Conservation (phyloP, 139 green algal genomes). For the Eudorina sp. region DNA sequence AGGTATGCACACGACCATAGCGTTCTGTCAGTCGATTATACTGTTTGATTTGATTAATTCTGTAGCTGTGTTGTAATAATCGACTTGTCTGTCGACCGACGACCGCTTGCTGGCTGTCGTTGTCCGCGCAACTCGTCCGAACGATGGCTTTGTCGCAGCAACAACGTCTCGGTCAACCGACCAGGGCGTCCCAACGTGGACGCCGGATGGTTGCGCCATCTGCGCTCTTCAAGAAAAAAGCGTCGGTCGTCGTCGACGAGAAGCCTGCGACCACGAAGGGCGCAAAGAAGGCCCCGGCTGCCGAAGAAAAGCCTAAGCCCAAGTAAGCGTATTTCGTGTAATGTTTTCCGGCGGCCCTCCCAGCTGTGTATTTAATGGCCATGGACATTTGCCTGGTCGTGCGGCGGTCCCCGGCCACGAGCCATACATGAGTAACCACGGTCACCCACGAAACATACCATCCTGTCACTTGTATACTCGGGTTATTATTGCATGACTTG, state of each 20-base stretch:
- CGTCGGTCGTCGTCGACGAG: conserved; percentile 25
- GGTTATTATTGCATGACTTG: no score
- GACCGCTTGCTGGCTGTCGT: no score
- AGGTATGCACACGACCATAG: no score
- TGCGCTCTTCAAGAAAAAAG: neutral
- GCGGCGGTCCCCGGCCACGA: neutral
- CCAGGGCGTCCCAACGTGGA: neutral
- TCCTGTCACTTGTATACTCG: no score
- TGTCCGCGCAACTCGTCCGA: no score
- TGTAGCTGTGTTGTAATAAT: no score
- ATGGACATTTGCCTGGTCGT: conserved; percentile 11
- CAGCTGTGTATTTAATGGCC: no score
- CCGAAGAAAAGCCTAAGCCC: neutral
- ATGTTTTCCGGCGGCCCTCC: no score
- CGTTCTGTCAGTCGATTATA: no score
- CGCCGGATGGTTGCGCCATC: neutral
- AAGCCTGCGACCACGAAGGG: conserved; percentile 18
- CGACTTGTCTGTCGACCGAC: no score
- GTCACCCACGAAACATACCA: no score
- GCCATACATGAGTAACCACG: neutral
- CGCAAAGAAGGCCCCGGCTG: neutral
- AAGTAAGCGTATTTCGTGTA: conserved; percentile 13
- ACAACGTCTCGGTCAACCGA: neutral
- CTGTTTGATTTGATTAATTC: no score
- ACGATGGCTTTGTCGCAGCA: conserved; percentile 10